phyloP scores from a whole-genome alignment of 768 basidiomycete species.

The Amanita exitialis region DNA sequence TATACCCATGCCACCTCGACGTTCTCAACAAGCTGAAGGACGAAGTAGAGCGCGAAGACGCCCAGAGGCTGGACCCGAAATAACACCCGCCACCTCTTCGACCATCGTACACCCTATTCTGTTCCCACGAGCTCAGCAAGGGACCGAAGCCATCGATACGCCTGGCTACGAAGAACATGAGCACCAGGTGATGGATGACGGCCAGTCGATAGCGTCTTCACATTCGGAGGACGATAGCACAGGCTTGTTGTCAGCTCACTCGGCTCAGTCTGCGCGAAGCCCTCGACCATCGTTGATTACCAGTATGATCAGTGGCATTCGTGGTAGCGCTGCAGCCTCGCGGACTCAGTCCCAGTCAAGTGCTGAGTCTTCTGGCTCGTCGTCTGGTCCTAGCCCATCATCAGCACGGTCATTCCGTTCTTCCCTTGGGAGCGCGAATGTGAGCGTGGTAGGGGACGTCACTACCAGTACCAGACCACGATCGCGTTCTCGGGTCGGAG shows the following conservation, averaged over 20 bases:
- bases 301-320: background rate
- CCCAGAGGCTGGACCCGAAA: slow-evolving; percentile 23
- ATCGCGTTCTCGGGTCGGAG: slow-evolving; percentile 9
- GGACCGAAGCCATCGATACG: background rate
- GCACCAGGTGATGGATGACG: background rate
- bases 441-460: slow-evolving; percentile 3
- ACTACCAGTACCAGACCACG: slow-evolving; percentile 8
- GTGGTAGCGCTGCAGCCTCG: slow-evolving; percentile 19
- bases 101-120: slow-evolving; percentile 12
- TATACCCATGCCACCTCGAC: slow-evolving; percentile 34
- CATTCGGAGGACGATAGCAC: slow-evolving; percentile 23
- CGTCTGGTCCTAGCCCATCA: slow-evolving; percentile 24
- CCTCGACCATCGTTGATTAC: slow-evolving; percentile 35
- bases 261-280: slow-evolving; percentile 23
- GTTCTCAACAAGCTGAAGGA: slow-evolving; percentile 22
- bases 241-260: slow-evolving; percentile 33
- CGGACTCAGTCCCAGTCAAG: slow-evolving; percentile 23
- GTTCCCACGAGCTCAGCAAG: slow-evolving; percentile 18
- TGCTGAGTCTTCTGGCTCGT: slow-evolving; percentile 20
- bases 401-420: slow-evolving; percentile 32
- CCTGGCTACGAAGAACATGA: slow-evolving; percentile 2
- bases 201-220: slow-evolving; percentile 5
- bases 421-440: slow-evolving; percentile 10
- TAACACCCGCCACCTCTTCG: slow-evolving; percentile 12
- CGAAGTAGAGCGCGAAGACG: slow-evolving; percentile 16